phyloP scores from a whole-genome alignment of 148 eudicot genomes.

The Rhododendron ovatum region DNA sequence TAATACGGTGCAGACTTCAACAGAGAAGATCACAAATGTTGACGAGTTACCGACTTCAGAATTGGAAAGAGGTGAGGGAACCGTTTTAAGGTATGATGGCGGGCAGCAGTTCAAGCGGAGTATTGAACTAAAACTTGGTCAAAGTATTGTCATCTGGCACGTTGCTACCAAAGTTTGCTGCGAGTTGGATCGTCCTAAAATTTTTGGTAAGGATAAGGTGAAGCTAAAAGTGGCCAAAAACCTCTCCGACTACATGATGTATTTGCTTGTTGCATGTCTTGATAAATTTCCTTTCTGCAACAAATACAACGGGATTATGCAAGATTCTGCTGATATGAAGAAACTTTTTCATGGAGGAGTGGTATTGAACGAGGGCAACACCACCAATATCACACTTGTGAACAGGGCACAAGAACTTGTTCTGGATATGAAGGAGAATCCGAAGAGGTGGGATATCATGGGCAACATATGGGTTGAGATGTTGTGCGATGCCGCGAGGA shows the following conservation, averaged over 20 bases:
- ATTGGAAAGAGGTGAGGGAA: not conserved
- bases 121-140: not conserved
- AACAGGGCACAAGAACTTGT: not conserved
- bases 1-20: not conserved
- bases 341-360: not conserved
- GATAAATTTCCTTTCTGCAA: not conserved
- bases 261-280: not conserved
- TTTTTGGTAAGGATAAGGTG: not conserved
- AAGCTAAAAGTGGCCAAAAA: not conserved
- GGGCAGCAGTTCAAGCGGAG: not conserved
- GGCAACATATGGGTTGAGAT: not conserved
- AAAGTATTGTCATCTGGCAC: constrained; percentile 1
- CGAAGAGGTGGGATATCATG: not conserved
- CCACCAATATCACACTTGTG: not conserved
- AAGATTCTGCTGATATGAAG: not conserved
- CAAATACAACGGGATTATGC: not conserved
- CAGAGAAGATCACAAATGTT: not conserved
- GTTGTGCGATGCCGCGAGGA: not conserved
- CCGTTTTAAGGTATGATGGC: not conserved
- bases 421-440: not conserved
- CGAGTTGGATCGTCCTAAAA: not conserved
- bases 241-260: not conserved
- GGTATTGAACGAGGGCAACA: not conserved
- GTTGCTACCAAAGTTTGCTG: not conserved
- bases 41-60: not conserved